phyloP scores from a whole-genome alignment of 1,284 basidiomycete genomes.

The Puccinia triticina region DNA sequence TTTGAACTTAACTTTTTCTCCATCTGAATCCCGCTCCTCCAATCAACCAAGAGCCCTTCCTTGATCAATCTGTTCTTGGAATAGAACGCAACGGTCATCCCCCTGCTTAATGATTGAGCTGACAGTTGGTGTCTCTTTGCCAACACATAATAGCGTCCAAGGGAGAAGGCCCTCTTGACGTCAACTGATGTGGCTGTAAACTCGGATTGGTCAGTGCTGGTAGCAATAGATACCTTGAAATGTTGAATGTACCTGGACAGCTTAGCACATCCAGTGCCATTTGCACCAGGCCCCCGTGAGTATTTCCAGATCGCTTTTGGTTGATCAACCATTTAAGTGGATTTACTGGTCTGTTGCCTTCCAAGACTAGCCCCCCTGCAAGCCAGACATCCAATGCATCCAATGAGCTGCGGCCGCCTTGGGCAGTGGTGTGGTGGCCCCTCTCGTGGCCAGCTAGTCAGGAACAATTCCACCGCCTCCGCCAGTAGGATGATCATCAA shows the following conservation, averaged over 20 bases:
- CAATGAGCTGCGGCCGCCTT: background rate
- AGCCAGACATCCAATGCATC: background rate
- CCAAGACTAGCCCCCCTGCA: background rate
- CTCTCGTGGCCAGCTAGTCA: too few species aligned
- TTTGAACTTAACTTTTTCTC: too few species aligned
- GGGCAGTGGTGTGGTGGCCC: too few species aligned
- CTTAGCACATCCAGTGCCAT: background rate
- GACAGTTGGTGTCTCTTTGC: background rate
- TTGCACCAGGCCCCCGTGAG: background rate
- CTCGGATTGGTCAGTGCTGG: too few species aligned
- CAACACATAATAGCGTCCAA: background rate
- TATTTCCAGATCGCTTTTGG: background rate
- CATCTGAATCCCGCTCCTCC: background rate
- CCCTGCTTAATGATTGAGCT: background rate
- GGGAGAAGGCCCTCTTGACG: background rate
- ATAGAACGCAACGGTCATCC: background rate
- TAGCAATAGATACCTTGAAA: too few species aligned
- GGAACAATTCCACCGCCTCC: too few species aligned
- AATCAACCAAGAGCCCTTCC: background rate
- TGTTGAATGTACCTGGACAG: background rate
- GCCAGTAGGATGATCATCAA: too few species aligned
- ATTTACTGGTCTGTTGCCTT: background rate
- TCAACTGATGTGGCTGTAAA: conserved; percentile 2
- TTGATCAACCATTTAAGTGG: background rate
- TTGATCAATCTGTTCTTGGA: background rate